These are phyloP conservation scores for Gossypium longicalyx DNA, from an alignment of 345 rosid genomes.

Conservation along the genomic window DNA sequence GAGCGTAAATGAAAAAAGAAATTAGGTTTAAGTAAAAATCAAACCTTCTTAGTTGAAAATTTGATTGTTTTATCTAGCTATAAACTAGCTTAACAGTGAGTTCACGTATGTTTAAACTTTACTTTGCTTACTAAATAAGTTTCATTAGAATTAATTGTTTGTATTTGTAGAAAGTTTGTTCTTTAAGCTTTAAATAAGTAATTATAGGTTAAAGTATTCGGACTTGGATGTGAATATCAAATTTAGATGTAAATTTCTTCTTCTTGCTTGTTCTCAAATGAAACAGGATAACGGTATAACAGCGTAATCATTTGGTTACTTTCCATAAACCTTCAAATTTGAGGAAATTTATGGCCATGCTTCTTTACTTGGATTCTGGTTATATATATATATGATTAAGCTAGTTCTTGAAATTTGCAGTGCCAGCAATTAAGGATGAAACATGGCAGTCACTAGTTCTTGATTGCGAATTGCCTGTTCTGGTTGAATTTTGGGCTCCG, in stretches of 20 bases:
- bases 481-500: constrained; percentile 79
- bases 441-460: constrained; percentile 66
- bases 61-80: not conserved
- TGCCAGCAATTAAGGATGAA: constrained; percentile 39
- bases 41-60: not conserved
- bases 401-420: constrained; percentile 29
- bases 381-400: not conserved
- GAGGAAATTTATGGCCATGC: not conserved
- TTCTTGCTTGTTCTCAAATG: not conserved
- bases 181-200: not conserved
- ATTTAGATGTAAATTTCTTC: not conserved
- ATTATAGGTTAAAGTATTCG: not conserved
- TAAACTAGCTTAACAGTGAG: not conserved
- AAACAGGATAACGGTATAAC: not conserved
- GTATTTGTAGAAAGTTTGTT: not conserved
- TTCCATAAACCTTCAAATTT: not conserved
- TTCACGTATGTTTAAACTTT: not conserved
- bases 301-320: not conserved
- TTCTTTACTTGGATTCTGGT: not conserved
- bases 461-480: constrained; percentile 46
- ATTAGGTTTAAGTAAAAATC: not conserved
- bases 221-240: not conserved
- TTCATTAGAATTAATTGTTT: not conserved
- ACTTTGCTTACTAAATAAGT: not conserved
- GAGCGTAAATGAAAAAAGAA: not conserved